Evolutionary conservation across 805 yeast species (phyloP).

Genomic region (Lipomyces oligophaga): DNA sequence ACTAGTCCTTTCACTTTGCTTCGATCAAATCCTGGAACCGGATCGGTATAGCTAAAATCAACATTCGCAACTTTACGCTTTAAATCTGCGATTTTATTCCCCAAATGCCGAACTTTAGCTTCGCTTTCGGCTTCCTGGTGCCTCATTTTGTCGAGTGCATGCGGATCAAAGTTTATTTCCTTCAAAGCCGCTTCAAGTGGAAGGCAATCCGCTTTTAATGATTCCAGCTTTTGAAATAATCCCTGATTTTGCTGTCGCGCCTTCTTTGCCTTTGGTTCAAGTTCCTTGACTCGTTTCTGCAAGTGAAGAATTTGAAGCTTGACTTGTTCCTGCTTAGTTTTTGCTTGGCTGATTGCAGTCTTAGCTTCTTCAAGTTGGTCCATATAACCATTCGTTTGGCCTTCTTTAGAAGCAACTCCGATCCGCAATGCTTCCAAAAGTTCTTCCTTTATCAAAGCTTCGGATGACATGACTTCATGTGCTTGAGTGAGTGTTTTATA

Average conservation of each 20-base stretch:
- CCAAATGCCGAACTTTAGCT: conserved; percentile 43
- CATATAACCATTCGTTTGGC: conserved; percentile 70
- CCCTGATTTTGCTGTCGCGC: conserved; percentile 51
- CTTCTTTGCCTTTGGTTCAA: conserved; percentile 47
- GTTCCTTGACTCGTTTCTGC: conserved; percentile 48
- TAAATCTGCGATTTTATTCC: conserved; percentile 50
- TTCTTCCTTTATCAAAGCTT: conserved; percentile 63
- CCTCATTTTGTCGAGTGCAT: conserved; percentile 26
- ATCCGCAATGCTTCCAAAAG: conserved; percentile 76
- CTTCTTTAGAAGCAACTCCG: conserved; percentile 83
- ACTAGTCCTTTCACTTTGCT: conserved; percentile 79
- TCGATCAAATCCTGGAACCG: conserved; percentile 57
- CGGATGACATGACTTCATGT: conserved; percentile 47
- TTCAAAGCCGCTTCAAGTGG: conserved; percentile 22
- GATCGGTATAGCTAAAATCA: conserved; percentile 69
- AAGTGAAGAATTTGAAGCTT: conserved; percentile 58
- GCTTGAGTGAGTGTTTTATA: conserved; percentile 45
- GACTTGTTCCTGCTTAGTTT: conserved; percentile 56
- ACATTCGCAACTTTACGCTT: conserved; percentile 65
- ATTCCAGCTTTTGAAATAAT: conserved; percentile 45
- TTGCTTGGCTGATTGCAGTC: conserved; percentile 49
- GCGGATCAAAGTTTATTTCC: conserved; percentile 45
- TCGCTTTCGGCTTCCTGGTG: conserved; percentile 32
- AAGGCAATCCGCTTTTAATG: conserved; percentile 37
- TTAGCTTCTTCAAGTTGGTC: conserved; percentile 62